Evolutionary conservation across 768 basidiomycete genomes (phyloP), one percentile per base, ranked within the genome.

Genomic region (Serendipita indica): DNA sequence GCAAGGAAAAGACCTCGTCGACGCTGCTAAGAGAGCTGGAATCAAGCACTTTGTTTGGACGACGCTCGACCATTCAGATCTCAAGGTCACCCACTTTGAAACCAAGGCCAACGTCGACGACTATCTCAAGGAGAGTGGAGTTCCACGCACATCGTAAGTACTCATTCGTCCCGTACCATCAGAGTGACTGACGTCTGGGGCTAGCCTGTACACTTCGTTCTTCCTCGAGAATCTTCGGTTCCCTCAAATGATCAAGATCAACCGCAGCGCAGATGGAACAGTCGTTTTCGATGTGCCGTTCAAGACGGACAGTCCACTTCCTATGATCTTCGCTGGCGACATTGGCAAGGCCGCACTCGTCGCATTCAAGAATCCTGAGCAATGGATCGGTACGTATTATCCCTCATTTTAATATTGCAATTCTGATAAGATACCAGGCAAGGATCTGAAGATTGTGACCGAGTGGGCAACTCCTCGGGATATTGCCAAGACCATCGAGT

Each of bases 121-220:
- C 43, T 63, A 57, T n/a, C 54, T 69, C 18, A 62, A 63, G 49
- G 61, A 39, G 35, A 62, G 63, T 7, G 64, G 66, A 1, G 62
- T 69, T 33, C 65, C 67, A 70, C 72, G 62, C 32, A 68, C 67
- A 60, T 67, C 39, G 37, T 63, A 49, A 64, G 61, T 46, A 13
- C 33, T 14, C n/a, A 12, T 25, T 37, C 33, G 18, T 35, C 52
- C 30, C 33, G 3, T 3, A 3, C 12, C 4, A n/a, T 20, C n/a
- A 12, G 33, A 34, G 25, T 34, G 33, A n/a, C 49, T 30, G 7
- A 27, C 34, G 10, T 33, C n/a, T 20, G 18, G 18, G 16, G 7
- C 13, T 28, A 62, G 41, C 12, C 22, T 62, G 7, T 62, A 61
- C 39, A 62, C 61, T 3, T 6, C 61, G 20, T 62, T 62, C 33